A percentile compares a stretch with the other conserved stretches of the same genome.
Conservation (phyloP, 192 early-diverging fungal species). For the Entomortierella parvispora region DNA sequence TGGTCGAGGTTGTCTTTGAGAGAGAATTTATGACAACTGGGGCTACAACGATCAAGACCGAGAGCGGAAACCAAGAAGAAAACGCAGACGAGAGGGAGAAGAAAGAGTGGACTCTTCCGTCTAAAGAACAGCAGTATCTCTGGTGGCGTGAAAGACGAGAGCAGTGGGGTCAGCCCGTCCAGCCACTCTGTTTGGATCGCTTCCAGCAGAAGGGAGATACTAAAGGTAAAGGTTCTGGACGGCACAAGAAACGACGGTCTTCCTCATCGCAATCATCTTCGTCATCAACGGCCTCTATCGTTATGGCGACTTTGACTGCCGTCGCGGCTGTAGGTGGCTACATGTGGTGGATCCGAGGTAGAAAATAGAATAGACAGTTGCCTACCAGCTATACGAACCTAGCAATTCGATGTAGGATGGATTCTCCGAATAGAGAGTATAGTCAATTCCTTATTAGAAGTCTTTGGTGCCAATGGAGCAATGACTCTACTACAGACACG, state of each 20-base stretch:
- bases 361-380: no score
- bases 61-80: not conserved
- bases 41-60: not conserved
- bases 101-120: constrained; percentile 8
- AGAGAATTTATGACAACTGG: constrained; percentile 11
- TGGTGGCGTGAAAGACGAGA: constrained; percentile 45
- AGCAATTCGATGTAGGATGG: no score
- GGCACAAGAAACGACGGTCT: no score
- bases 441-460: no score
- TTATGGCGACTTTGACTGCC: constrained; percentile 2
- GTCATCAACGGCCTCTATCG: constrained; percentile 6
- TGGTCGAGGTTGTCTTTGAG: constrained; percentile 64
- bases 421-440: no score
- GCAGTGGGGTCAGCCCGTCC: constrained; percentile 32
- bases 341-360: not conserved
- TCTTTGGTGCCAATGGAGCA: no score
- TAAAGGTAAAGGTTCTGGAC: no score
- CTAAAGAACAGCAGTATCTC: constrained; percentile 43
- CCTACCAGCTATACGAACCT: no score
- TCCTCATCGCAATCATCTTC: constrained; percentile 10
- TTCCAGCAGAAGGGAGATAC: not conserved
- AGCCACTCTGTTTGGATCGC: constrained; percentile 9
- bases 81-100: not conserved
- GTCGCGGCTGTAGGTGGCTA: not conserved
- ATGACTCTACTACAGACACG: no score